Base-by-base conservation (phyloP, 1,139 yeast genomes). In the Candida sojae region DNA sequence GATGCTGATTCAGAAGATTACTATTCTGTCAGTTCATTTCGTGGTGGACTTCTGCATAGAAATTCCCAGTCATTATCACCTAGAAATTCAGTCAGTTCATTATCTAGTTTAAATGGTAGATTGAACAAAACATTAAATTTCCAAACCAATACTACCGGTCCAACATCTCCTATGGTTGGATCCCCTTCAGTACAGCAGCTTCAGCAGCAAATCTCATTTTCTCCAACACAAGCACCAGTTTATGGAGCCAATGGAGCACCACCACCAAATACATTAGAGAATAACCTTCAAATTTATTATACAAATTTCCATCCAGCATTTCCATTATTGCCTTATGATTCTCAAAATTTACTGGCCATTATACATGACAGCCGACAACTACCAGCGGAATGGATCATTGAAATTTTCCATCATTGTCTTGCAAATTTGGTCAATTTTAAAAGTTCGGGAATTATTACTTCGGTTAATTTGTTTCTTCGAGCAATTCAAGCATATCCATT, bases 241-340 rank as follows among this genome's bases (percentile, higher is more conserved):
- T 38, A 26, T 39, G 13, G 42, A 38, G 17, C 41, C 25, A 30
- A 43, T 45, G 36, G 39, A 29, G 28, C 43, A 34, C 10, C 51
- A 44, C 58, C 63, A 17, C 56, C 56, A 17, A 58, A 54, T 46
- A 31, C 46, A 26, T 46, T 55, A 6, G 57, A 56, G 17, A 37
- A 51, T 29, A 68, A 68, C 49, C 53, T 73, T 33, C 58, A 60
- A 29, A 48, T 60, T 4, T 85, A 85, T 57, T 85, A 83, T 58
- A 63, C 73, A 29, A 76, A 71, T 46, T 73, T 83, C 54, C 90
- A 85, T 57, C 58, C 64, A 0, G 73, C 71, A 28, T 79, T 83
- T 58, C 88, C 90, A 6, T 67, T 85, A 0, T 67, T 86, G 25
- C 86, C 88, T 0, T 64, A 76, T 50, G 73, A 77, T 53, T 74